A percentile compares a stretch with the other conserved stretches of the same genome.
These are phyloP conservation scores for Prunus yedoensis DNA, from an alignment of 331 rosid species.

Conservation along the genomic window DNA sequence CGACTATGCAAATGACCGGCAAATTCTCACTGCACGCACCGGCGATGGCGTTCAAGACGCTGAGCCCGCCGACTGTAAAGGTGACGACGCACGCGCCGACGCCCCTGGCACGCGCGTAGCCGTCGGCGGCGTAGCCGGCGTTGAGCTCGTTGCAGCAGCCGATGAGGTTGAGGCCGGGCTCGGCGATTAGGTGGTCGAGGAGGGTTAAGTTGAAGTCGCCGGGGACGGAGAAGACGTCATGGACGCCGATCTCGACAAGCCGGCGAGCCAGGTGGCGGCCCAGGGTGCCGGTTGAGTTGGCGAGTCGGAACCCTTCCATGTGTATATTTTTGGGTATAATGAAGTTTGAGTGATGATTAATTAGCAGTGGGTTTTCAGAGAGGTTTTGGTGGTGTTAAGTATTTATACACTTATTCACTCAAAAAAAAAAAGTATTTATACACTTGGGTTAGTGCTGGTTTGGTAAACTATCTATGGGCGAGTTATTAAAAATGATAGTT, in stretches of 20 bases:
- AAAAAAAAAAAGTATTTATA: neutral
- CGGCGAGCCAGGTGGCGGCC: conserved; percentile 79
- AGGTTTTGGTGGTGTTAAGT: neutral
- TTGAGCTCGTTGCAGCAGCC: conserved; percentile 97
- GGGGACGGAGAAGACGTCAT: conserved; percentile 78
- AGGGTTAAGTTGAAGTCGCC: conserved; percentile 89
- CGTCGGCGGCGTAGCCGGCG: conserved; percentile 93
- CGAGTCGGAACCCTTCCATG: conserved; percentile 47
- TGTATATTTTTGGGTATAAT: neutral
- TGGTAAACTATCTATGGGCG: conserved; percentile 21
- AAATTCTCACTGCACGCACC: conserved; percentile 83
- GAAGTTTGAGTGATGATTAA: neutral
- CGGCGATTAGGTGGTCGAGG: conserved; percentile 72
- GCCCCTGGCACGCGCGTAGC: conserved; percentile 80
- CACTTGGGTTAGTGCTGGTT: neutral
- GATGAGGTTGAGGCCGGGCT: conserved; percentile 67
- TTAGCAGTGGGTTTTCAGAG: neutral
- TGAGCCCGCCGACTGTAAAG: conserved; percentile 89
- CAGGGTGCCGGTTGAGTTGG: conserved; percentile 39
- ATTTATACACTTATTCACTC: neutral
- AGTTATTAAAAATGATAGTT: neutral
- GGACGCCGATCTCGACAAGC: conserved; percentile 61
- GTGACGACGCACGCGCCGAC: conserved; percentile 88
- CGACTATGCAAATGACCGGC: conserved; percentile 77
- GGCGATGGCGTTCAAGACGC: conserved; percentile 81